These are phyloP conservation scores for Acorus calamus DNA, from an alignment of 106 monocot genomes.

Conservation along the genomic window DNA sequence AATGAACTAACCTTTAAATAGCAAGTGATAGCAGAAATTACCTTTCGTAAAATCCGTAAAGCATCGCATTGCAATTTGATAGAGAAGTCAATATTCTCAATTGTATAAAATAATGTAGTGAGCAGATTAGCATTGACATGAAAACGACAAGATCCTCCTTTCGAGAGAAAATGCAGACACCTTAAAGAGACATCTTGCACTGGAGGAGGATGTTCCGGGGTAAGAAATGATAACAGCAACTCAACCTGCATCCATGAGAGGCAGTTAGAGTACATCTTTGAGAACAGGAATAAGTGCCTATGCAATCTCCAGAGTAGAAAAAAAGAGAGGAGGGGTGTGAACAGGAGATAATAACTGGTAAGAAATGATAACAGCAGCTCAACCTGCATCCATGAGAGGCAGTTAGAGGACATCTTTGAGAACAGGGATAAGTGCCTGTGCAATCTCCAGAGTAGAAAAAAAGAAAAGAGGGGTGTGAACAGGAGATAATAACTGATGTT, in stretches of 20 bases:
- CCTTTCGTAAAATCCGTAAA: constrained; percentile 45
- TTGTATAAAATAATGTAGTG: constrained; percentile 10
- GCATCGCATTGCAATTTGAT: constrained; percentile 22
- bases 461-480: too few species aligned
- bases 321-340: neutral
- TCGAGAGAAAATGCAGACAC: constrained; percentile 36
- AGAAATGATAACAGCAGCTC: too few species aligned
- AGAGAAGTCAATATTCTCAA: constrained; percentile 26
- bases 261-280: too few species aligned
- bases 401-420: too few species aligned
- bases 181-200: constrained; percentile 39
- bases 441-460: too few species aligned
- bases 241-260: constrained; percentile 35
- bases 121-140: constrained; percentile 13
- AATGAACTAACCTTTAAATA: neutral
- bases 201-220: constrained; percentile 13
- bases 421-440: too few species aligned
- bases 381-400: too few species aligned
- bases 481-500: too few species aligned
- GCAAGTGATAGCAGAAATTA: constrained; percentile 8
- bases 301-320: too few species aligned
- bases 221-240: constrained; percentile 28
- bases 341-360: too few species aligned
- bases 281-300: too few species aligned
- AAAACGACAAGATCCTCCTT: constrained; percentile 20